phyloP scores from a whole-genome alignment of 2,329 filamentous ascomycete genomes.

The Myrmaecium sp. region DNA sequence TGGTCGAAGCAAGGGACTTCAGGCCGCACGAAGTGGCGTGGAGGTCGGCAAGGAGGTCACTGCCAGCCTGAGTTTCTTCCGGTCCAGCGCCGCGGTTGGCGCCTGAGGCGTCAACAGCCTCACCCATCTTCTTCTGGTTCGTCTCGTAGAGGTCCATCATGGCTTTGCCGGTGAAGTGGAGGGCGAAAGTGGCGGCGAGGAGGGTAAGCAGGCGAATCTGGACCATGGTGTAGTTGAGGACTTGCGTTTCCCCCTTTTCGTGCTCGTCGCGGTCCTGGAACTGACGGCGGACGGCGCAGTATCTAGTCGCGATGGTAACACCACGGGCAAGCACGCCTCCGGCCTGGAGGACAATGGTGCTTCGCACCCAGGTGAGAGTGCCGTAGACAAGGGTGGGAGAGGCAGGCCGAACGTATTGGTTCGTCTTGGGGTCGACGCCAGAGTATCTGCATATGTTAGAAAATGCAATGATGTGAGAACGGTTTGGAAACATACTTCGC shows the following conservation, averaged over 20 bases:
- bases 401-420: slow-evolving; percentile 49
- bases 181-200: slow-evolving; percentile 57
- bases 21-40: slow-evolving; percentile 63
- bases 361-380: slow-evolving; percentile 59
- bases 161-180: slow-evolving; percentile 60
- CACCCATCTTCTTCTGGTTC: slow-evolving; percentile 50
- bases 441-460: slow-evolving; percentile 35
- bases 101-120: slow-evolving; percentile 24
- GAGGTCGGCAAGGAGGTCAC: slow-evolving; percentile 53
- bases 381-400: slow-evolving; percentile 56
- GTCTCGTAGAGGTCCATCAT: slow-evolving; percentile 62
- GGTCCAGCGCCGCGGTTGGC: slow-evolving; percentile 43
- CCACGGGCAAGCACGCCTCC: slow-evolving; percentile 55
- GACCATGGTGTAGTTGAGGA: slow-evolving; percentile 69
- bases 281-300: slow-evolving; percentile 57
- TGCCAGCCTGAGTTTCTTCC: slow-evolving; percentile 48
- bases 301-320: slow-evolving; percentile 62
- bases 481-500: slow-evolving; percentile 21
- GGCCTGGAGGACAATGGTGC: slow-evolving; percentile 56
- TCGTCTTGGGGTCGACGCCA: slow-evolving; percentile 47
- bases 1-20: slow-evolving; percentile 56
- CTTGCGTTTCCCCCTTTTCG: slow-evolving; percentile 49
- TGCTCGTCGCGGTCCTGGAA: slow-evolving; percentile 59
- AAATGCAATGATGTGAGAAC: too few relatives aligned
- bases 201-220: slow-evolving; percentile 57